phyloP scores from a whole-genome alignment of 2,329 filamentous ascomycete species.

The Coniosporium tulheliwenetii region DNA sequence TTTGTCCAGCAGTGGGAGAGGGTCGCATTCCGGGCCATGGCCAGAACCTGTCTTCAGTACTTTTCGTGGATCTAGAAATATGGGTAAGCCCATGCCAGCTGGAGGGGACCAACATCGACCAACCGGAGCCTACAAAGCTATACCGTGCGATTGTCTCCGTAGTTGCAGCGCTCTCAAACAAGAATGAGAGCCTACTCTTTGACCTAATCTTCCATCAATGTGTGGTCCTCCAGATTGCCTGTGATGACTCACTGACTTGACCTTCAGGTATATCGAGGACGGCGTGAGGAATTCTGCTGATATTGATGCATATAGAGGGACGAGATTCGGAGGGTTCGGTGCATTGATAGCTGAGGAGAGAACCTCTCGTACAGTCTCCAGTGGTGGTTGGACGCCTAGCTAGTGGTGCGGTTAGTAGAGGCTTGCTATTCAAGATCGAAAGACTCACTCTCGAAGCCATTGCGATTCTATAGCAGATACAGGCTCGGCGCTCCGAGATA shows the following conservation, averaged over 20 bases:
- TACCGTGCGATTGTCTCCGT: constrained; percentile 89
- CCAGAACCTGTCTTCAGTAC: constrained; percentile 77
- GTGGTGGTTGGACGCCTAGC: constrained; percentile 40
- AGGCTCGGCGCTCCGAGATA: too few relatives aligned
- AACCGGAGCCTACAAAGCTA: constrained; percentile 78
- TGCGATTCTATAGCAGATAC: too few relatives aligned
- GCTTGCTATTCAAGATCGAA: too few relatives aligned
- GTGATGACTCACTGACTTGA: constrained; percentile 42
- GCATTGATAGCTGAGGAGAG: constrained; percentile 34
- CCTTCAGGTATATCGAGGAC: constrained; percentile 86
- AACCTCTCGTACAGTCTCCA: constrained; percentile 43
- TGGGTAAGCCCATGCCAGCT: constrained; percentile 4
- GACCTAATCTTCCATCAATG: constrained; percentile 20
- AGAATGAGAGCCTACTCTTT: constrained; percentile 67
- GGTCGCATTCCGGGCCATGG: constrained; percentile 71
- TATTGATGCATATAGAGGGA: constrained; percentile 72
- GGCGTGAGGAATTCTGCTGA: constrained; percentile 88
- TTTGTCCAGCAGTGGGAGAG: constrained; percentile 64
- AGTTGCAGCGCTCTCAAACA: constrained; percentile 86
- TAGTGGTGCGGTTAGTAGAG: constrained; percentile 7
- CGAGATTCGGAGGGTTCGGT: constrained; percentile 53
- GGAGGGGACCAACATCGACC: constrained; percentile 23
- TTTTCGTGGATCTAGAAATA: constrained; percentile 44
- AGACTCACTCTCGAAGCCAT: too few relatives aligned
- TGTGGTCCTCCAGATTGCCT: not conserved